A percentile compares a stretch with the other conserved stretches of the same genome.
These are phyloP conservation scores for Annona squamosa DNA, from an alignment of 164 flowering plant species.

Conservation along the genomic window DNA sequence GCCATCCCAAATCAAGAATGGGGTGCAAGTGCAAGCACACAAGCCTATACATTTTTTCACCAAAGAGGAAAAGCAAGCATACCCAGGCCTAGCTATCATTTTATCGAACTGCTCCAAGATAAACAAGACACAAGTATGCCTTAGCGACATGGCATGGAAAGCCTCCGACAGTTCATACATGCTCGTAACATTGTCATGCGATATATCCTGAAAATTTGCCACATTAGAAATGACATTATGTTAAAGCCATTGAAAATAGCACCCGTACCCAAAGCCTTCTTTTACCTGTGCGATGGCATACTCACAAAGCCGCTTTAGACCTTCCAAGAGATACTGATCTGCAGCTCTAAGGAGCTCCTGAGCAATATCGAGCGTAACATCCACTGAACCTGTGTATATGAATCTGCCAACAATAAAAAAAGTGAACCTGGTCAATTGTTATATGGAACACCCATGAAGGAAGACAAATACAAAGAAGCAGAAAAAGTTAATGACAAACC, in stretches of 20 bases:
- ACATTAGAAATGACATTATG: not conserved
- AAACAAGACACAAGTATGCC: slow-evolving; percentile 76
- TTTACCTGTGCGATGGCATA: slow-evolving; percentile 57
- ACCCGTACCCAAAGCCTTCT: not conserved
- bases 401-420: slow-evolving; percentile 35
- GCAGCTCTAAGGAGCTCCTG: slow-evolving; percentile 72
- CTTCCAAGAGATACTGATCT: slow-evolving; percentile 71
- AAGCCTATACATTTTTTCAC: not conserved
- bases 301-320: slow-evolving; percentile 65
- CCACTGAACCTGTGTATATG: slow-evolving; percentile 63
- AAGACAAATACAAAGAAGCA: not conserved
- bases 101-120: slow-evolving; percentile 81
- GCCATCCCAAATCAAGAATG: not conserved
- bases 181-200: slow-evolving; percentile 72
- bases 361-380: slow-evolving; percentile 48
- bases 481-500: slow-evolving; percentile 24
- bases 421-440: not conserved
- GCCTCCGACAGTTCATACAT: slow-evolving; percentile 99
- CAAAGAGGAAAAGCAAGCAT: slow-evolving; percentile 11
- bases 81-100: slow-evolving; percentile 67
- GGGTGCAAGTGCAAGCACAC: not conserved
- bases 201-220: slow-evolving; percentile 48
- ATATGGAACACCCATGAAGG: not conserved
- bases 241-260: not conserved
- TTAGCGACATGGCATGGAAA: slow-evolving; percentile 75